A percentile compares a stretch with the other conserved stretches of the same genome.
These are phyloP conservation scores for Colletotrichum sp. DNA, from an alignment of 2,329 filamentous ascomycete genomes.

Conservation along the genomic window DNA sequence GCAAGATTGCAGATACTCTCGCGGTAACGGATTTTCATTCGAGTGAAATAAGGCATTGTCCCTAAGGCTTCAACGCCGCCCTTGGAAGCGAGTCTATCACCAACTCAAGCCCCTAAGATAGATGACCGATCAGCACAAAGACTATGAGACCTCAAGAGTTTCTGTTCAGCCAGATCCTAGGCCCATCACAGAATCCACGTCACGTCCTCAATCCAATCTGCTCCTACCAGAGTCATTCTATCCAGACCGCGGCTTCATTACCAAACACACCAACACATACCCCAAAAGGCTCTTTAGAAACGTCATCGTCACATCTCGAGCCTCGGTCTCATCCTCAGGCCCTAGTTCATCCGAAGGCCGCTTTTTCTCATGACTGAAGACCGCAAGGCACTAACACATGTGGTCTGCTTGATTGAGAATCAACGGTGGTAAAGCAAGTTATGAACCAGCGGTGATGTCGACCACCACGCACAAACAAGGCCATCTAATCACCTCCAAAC, in stretches of 20 bases:
- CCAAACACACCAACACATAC: rapidly evolving
- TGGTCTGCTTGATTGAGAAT: background rate
- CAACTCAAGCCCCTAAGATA: background rate
- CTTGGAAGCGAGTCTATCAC: background rate
- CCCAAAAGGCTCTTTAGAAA: rapidly evolving
- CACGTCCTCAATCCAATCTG: rapidly evolving
- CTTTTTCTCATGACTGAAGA: background rate
- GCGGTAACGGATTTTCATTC: no score
- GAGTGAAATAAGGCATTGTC: rapidly evolving
- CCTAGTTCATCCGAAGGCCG: rapidly evolving
- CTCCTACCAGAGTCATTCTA: background rate
- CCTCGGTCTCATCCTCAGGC: background rate
- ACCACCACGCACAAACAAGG: background rate
- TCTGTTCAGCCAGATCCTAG: background rate
- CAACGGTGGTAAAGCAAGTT: no score
- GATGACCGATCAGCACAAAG: background rate
- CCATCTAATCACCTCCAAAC: background rate
- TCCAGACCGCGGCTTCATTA: background rate
- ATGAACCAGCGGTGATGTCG: background rate
- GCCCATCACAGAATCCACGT: rapidly evolving
- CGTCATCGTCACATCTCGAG: background rate
- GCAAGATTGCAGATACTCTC: no score
- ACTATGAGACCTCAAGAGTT: background rate
- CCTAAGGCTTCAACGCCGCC: no score
- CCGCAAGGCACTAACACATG: rapidly evolving